Evolutionary conservation across 2,329 filamentous ascomycete genomes (phyloP).

Genomic region (Fusarium ramigenum): DNA sequence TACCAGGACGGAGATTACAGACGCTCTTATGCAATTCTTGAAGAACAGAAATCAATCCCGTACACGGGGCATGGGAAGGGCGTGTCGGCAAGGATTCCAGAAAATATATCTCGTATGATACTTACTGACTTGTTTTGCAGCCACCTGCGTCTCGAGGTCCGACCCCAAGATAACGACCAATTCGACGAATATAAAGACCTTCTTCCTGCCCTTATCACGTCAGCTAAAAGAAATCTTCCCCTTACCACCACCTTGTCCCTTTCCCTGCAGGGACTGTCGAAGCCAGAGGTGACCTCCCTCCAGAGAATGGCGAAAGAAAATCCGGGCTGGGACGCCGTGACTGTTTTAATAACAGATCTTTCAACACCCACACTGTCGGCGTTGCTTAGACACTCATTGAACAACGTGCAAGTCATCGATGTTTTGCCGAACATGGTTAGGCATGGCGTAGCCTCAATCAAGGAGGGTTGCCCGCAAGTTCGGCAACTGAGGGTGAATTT

Average conservation of each 20-base stretch:
- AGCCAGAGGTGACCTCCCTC: rapidly evolving
- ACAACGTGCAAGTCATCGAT: not conserved
- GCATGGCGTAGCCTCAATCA: not conserved
- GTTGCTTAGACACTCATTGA: rapidly evolving
- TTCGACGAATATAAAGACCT: not conserved
- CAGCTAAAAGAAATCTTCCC: not conserved
- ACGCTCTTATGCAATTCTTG: rapidly evolving
- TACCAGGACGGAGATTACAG: rapidly evolving
- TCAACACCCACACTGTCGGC: rapidly evolving
- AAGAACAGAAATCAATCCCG: rapidly evolving
- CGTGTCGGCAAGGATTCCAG: not conserved
- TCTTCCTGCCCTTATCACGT: not conserved
- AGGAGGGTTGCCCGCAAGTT: not conserved
- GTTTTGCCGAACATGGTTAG: not conserved
- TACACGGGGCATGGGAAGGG: not conserved
- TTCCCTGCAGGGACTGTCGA: not conserved
- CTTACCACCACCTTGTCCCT: rapidly evolving
- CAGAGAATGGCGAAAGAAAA: no score
- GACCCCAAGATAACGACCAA: rapidly evolving
- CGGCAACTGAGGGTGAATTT: rapidly evolving
- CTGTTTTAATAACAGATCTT: rapidly evolving
- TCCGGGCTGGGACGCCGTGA: not conserved
- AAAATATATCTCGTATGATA: no score
- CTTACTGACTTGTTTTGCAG: not conserved
- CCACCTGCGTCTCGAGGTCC: not conserved